These are phyloP conservation scores for Musa schizocarpa DNA, from an alignment of 176 grass and related monocot genomes.

Conservation along the genomic window DNA sequence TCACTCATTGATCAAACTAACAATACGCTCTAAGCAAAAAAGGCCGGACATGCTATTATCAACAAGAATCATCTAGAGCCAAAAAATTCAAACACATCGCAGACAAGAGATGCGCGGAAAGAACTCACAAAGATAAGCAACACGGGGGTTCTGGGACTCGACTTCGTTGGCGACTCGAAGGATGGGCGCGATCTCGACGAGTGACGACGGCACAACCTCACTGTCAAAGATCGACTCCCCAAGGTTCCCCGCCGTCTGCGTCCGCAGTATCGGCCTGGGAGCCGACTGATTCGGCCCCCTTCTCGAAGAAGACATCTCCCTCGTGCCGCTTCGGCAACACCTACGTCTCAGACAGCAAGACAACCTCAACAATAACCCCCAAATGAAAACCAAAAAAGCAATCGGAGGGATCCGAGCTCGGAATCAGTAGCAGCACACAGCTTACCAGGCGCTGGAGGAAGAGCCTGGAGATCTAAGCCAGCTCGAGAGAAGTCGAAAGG, in stretches of 20 bases:
- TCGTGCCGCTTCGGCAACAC: not conserved
- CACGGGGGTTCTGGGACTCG: constrained; percentile 47
- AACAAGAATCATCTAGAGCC: no score
- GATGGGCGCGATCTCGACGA: constrained; percentile 78
- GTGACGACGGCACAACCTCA: constrained; percentile 80
- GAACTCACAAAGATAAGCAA: constrained; percentile 78
- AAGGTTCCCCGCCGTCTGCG: constrained; percentile 77
- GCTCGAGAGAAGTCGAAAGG: not conserved
- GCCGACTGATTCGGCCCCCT: constrained; percentile 18
- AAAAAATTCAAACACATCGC: not conserved
- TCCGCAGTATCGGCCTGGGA: constrained; percentile 39
- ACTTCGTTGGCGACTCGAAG: constrained; percentile 88
- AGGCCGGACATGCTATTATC: not conserved
- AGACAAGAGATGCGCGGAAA: not conserved
- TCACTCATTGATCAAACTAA: not conserved
- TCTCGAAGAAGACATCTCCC: constrained; percentile 45
- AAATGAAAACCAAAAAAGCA: not conserved
- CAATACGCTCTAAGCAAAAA: not conserved
- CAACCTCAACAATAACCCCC: not conserved
- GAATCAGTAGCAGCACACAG: not conserved
- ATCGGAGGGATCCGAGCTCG: not conserved
- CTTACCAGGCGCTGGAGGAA: not conserved
- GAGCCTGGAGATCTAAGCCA: not conserved
- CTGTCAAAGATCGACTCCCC: constrained; percentile 85
- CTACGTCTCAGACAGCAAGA: no score